These are phyloP conservation scores for Phtheirospermum japonicum DNA, from an alignment of 257 asterid species.

Conservation along the genomic window DNA sequence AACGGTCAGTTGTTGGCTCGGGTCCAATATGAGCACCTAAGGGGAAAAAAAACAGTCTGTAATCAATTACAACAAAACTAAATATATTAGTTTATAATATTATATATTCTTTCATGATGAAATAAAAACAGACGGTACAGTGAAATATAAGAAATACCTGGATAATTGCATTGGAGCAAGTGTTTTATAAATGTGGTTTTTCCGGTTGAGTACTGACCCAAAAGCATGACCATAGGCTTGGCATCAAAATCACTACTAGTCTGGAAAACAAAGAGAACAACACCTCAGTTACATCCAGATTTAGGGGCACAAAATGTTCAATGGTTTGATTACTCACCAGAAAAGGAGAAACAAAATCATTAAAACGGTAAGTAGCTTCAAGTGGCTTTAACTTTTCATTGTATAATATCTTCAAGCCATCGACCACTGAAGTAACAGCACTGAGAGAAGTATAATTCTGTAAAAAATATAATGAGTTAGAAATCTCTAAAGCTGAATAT, in stretches of 20 bases:
- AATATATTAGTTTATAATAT: background rate
- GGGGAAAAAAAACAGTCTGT: constrained; percentile 9
- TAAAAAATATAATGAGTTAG: constrained; percentile 29
- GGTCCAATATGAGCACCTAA: constrained; percentile 99
- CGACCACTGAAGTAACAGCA: constrained; percentile 77
- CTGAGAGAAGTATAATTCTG: constrained; percentile 52
- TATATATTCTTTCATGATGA: background rate
- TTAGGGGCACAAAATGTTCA: background rate
- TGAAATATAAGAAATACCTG: constrained; percentile 48
- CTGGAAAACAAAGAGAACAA: constrained; percentile 37
- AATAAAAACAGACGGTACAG: constrained; percentile 1
- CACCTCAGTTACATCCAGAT: constrained; percentile 19
- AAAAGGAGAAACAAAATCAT: constrained; percentile 78
- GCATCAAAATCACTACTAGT: constrained; percentile 89
- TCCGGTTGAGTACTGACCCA: constrained; percentile 99
- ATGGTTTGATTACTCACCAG: constrained; percentile 53
- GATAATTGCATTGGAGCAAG: constrained; percentile 72
- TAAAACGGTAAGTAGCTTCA: constrained; percentile 75
- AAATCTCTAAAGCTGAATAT: constrained; percentile 12
- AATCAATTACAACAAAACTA: constrained; percentile 9
- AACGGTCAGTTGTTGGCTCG: constrained; percentile 95
- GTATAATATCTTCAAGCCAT: constrained; percentile 80
- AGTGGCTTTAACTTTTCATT: constrained; percentile 82
- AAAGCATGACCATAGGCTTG: constrained; percentile 96
- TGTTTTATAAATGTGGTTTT: constrained; percentile 95